Percentiles rank a stretch among this genome's conserved stretches.
Evolutionary conservation across 1,284 basidiomycete species (phyloP).

Genomic region (Coriolopsis trogii): DNA sequence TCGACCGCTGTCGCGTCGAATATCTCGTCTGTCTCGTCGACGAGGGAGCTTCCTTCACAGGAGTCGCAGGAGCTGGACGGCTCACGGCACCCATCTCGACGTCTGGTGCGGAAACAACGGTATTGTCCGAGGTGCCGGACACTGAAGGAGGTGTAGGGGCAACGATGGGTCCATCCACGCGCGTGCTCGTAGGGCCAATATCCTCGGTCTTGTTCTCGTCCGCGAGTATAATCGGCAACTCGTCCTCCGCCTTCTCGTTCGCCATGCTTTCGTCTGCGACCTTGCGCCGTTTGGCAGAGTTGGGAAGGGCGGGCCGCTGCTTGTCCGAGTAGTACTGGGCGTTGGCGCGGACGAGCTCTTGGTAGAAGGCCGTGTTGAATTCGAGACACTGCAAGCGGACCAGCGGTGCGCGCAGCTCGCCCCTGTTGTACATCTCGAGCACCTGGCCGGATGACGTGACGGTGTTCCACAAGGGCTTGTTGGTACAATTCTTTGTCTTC

Average conservation of each 20-base stretch:
- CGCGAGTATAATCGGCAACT: background rate
- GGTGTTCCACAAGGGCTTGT: background rate
- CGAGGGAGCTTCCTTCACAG: background rate
- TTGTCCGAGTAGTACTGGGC: conserved; percentile 15
- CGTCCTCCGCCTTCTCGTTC: background rate
- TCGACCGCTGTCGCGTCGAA: background rate
- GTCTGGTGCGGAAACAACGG: too few species aligned
- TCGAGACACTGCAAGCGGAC: conserved; percentile 46
- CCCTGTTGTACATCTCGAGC: conserved; percentile 42
- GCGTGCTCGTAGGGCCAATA: background rate
- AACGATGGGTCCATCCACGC: background rate
- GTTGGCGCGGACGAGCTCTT: conserved; percentile 38
- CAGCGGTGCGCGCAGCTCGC: conserved; percentile 46
- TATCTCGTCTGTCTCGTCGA: background rate
- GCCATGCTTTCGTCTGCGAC: background rate
- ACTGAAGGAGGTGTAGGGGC: too few species aligned
- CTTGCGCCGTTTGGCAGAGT: conserved; percentile 11
- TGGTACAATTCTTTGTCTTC: conserved; percentile 34
- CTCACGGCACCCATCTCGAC: too few species aligned
- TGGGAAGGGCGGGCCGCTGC: conserved; percentile 7
- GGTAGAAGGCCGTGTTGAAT: conserved; percentile 47
- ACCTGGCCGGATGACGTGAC: conserved; percentile 35
- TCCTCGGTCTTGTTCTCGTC: conserved; percentile 4
- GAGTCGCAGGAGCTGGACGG: background rate
- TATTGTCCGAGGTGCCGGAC: too few species aligned